phyloP scores from a whole-genome alignment of 306 rosid genomes.

The Cercis canadensis region DNA sequence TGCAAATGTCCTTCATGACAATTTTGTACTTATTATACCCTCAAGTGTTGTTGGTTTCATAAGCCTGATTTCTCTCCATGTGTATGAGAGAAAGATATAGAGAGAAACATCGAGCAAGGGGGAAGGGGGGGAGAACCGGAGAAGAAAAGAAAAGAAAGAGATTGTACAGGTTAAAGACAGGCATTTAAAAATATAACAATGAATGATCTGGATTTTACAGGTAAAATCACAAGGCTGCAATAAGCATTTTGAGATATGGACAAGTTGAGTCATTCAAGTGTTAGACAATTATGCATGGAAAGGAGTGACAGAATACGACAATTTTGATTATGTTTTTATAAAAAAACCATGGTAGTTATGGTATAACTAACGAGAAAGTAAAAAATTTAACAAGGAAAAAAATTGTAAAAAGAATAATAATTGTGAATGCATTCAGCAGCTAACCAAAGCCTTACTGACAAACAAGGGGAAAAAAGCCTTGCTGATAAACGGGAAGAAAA shows the following conservation, averaged over 20 bases:
- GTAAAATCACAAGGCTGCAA: not conserved
- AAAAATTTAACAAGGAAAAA: not conserved
- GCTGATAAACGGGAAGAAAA: not conserved
- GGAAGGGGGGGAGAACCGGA: not conserved
- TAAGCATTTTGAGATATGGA: not conserved
- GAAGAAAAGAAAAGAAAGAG: not conserved
- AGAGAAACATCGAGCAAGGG: not conserved
- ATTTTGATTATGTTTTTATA: no score
- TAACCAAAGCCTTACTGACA: no score
- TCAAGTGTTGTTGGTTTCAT: not conserved
- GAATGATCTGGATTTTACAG: not conserved
- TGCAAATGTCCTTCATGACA: not conserved
- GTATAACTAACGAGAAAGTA: not conserved
- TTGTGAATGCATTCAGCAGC: not conserved
- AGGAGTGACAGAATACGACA: constrained; percentile 22
- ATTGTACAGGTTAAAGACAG: not conserved
- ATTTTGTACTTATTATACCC: not conserved
- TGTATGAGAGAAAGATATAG: not conserved
- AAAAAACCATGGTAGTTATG: not conserved
- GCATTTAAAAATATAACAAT: constrained; percentile 1
- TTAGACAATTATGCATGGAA: constrained; percentile 34
- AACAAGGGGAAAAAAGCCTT: not conserved
- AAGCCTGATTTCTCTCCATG: constrained; percentile 3
- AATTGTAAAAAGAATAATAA: not conserved
- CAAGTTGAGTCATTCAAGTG: not conserved